These are phyloP conservation scores for Naganishia vishniacii DNA, from an alignment of 768 basidiomycete species.

Conservation along the genomic window DNA sequence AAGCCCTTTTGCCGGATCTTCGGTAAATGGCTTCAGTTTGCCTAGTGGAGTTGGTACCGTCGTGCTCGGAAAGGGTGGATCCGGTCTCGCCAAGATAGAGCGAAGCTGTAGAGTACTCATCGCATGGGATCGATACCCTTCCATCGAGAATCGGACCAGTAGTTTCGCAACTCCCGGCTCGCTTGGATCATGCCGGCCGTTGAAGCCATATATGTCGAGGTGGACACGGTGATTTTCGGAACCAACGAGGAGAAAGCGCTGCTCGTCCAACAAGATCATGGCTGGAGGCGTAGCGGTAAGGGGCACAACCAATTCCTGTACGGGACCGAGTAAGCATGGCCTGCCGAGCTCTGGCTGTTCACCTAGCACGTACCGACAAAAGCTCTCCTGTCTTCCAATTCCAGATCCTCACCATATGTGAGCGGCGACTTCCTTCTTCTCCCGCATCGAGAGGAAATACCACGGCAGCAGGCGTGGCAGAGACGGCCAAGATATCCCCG, in stretches of 20 bases:
- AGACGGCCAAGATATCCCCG: slow-evolving; percentile 55
- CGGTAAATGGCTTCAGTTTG: slow-evolving; percentile 23
- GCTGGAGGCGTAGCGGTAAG: slow-evolving; percentile 4
- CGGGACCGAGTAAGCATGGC: not conserved
- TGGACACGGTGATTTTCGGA: not conserved
- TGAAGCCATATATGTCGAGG: slow-evolving; percentile 8
- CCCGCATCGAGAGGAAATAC: slow-evolving; percentile 3
- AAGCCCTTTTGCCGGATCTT: slow-evolving; percentile 21
- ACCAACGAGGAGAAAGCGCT: not conserved
- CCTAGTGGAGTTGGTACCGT: not conserved
- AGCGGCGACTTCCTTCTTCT: not conserved
- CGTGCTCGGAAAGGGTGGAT: slow-evolving; percentile 19
- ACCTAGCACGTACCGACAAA: slow-evolving; percentile 53
- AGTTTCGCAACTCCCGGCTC: not conserved
- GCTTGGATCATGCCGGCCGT: too few species aligned
- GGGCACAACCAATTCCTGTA: not conserved
- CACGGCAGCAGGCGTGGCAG: slow-evolving; percentile 46
- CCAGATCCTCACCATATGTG: slow-evolving; percentile 58
- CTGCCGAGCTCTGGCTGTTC: too few species aligned
- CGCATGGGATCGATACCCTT: not conserved
- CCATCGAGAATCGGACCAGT: slow-evolving; percentile 5
- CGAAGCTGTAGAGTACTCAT: not conserved
- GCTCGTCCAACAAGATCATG: slow-evolving; percentile 5
- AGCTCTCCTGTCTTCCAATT: slow-evolving; percentile 61
- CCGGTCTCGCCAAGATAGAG: slow-evolving; percentile 11